Evolutionary conservation across 257 asterid species (phyloP).

Genomic region (Fraxinus pennsylvanica): DNA sequence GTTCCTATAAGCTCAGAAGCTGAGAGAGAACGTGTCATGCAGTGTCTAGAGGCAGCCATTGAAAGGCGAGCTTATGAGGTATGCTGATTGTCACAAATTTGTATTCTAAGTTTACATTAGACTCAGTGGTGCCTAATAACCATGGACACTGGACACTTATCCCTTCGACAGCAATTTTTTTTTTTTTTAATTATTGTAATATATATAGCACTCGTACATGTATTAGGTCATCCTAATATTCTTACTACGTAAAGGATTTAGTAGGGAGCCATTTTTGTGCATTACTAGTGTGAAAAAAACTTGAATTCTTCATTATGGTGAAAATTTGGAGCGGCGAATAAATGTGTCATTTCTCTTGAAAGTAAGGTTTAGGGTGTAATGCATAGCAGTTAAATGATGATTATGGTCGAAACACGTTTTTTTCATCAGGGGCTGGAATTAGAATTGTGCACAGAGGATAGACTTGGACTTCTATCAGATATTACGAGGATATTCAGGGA

Average conservation of each 20-base stretch:
- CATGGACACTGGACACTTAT: neutral
- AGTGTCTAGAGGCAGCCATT: slow-evolving; percentile 84
- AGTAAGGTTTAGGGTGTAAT: neutral
- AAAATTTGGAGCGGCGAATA: neutral
- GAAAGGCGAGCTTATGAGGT: slow-evolving; percentile 81
- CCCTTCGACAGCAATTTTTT: neutral
- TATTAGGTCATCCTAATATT: no score
- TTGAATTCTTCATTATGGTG: neutral
- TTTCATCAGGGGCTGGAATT: slow-evolving; percentile 64
- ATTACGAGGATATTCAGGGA: slow-evolving; percentile 78
- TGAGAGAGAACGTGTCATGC: slow-evolving; percentile 74
- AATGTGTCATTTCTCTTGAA: neutral
- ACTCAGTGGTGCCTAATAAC: no score
- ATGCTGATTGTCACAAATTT: neutral
- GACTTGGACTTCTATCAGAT: slow-evolving; percentile 71
- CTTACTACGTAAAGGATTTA: neutral
- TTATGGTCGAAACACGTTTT: slow-evolving; percentile 17
- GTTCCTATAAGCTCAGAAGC: slow-evolving; percentile 78
- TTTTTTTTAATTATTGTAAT: no score
- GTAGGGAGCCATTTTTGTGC: neutral
- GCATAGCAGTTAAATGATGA: neutral
- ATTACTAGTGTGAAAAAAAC: neutral
- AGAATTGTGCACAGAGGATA: slow-evolving; percentile 65
- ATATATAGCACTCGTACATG: neutral
- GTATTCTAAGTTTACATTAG: neutral